These are phyloP conservation scores for Exophiala alcalophila DNA, from an alignment of 2,329 filamentous ascomycete genomes.

Conservation along the genomic window DNA sequence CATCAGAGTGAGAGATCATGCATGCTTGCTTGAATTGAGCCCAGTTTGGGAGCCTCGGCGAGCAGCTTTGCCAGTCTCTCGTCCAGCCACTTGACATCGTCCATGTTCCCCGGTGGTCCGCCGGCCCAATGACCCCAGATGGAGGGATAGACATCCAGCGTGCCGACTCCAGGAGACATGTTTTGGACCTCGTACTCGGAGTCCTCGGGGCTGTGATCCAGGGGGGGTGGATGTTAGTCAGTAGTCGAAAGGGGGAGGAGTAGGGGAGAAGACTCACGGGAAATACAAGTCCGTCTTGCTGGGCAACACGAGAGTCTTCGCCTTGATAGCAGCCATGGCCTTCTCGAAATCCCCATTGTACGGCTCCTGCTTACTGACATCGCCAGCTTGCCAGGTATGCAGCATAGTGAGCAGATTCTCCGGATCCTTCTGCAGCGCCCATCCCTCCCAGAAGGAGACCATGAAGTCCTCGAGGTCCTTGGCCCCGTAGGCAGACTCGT, in stretches of 20 bases:
- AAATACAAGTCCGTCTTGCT: slow-evolving; percentile 76
- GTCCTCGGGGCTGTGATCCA: slow-evolving; percentile 61
- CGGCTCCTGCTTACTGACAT: slow-evolving; percentile 65
- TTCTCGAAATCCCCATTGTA: slow-evolving; percentile 65
- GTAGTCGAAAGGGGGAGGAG: neutral
- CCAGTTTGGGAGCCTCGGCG: slow-evolving; percentile 30
- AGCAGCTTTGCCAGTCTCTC: slow-evolving; percentile 57
- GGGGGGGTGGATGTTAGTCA: slow-evolving; percentile 8
- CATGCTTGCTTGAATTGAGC: too few relatives aligned
- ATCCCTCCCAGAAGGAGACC: slow-evolving; percentile 71
- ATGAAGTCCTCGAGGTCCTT: slow-evolving; percentile 71
- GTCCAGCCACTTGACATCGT: slow-evolving; percentile 71
- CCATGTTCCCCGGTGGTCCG: slow-evolving; percentile 67
- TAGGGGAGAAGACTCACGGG: slow-evolving; percentile 49
- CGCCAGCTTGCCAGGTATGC: slow-evolving; percentile 73
- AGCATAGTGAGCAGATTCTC: slow-evolving; percentile 73
- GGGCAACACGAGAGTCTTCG: slow-evolving; percentile 69
- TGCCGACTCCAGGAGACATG: slow-evolving; percentile 59
- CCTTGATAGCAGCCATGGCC: slow-evolving; percentile 67
- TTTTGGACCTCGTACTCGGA: slow-evolving; percentile 68
- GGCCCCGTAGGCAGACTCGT: slow-evolving; percentile 62
- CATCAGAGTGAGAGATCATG: too few relatives aligned
- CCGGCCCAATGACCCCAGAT: slow-evolving; percentile 68
- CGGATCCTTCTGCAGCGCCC: slow-evolving; percentile 65
- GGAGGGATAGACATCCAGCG: slow-evolving; percentile 54